Evolutionary conservation across 176 grass and related monocot genomes (phyloP).

Genomic region (Rhynchospora breviuscula): DNA sequence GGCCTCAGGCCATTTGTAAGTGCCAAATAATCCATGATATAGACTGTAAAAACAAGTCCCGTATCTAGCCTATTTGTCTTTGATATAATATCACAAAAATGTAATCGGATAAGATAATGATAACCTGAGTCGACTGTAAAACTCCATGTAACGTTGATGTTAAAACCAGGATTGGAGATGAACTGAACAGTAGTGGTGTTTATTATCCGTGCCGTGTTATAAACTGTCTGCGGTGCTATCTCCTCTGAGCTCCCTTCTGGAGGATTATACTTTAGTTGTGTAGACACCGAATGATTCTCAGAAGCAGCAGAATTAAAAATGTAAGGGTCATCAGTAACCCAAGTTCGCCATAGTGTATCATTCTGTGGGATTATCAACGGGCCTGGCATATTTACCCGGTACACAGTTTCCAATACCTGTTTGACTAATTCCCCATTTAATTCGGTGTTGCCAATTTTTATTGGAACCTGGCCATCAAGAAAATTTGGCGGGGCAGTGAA

Average conservation of each 20-base stretch:
- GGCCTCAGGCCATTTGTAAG: neutral
- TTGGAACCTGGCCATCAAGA: neutral
- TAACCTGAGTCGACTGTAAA: slow-evolving; percentile 24
- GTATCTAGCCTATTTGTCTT: neutral
- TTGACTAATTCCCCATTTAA: neutral
- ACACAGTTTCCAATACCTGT: slow-evolving; percentile 38
- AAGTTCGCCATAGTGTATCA: slow-evolving; percentile 59
- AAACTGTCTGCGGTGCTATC: slow-evolving; percentile 44
- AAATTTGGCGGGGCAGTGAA: slow-evolving; percentile 40
- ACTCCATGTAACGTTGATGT: slow-evolving; percentile 61
- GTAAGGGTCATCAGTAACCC: slow-evolving; percentile 49
- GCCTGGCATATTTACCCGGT: slow-evolving; percentile 65
- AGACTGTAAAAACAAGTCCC: slow-evolving; percentile 37
- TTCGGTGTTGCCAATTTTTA: neutral
- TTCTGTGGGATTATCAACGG: slow-evolving; percentile 24
- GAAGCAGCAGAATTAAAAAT: neutral
- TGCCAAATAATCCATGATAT: slow-evolving; percentile 27
- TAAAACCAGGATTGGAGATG: neutral
- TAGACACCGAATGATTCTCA: neutral
- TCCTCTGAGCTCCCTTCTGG: neutral
- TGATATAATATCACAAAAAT: slow-evolving; percentile 63
- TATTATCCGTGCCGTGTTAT: slow-evolving; percentile 36
- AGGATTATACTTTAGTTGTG: neutral
- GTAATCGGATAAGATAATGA: slow-evolving; percentile 50
- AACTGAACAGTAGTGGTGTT: neutral